These are phyloP conservation scores for Trichophyton schoenleinii DNA, from an alignment of 2,329 filamentous ascomycete species.

Conservation along the genomic window DNA sequence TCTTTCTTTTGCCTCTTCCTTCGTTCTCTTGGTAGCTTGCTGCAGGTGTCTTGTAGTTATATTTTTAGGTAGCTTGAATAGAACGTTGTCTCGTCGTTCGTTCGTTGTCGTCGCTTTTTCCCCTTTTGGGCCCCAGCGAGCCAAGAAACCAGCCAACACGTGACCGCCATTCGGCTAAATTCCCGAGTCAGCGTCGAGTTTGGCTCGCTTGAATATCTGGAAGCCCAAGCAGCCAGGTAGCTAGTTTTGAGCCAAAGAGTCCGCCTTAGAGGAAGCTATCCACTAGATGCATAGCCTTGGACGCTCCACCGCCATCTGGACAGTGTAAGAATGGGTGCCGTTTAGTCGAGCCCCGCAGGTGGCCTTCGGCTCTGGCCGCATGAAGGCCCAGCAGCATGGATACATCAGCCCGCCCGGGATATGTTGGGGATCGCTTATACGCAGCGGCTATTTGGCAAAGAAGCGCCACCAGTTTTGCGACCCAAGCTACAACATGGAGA, in stretches of 20 bases:
- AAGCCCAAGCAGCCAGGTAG: not conserved
- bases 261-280: not conserved
- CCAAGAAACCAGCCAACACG: not conserved
- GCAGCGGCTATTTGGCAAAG: not conserved
- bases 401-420: not conserved
- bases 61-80: not conserved
- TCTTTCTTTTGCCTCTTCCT: not conserved
- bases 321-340: not conserved
- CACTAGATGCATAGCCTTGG: not conserved
- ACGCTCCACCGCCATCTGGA: not conserved
- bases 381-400: not conserved
- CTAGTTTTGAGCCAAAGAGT: not conserved
- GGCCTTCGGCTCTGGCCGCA: not conserved
- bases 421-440: not conserved
- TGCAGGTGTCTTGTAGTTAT: no score
- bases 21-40: not conserved
- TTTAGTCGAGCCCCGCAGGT: not conserved
- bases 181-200: not conserved
- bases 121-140: not conserved
- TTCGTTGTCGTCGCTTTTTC: not conserved
- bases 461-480: not conserved
- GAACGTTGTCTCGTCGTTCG: not conserved
- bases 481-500: not conserved
- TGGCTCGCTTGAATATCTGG: not conserved
- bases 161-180: not conserved